Conservation (phyloP, 2,329 filamentous ascomycete genomes). For the Paecilomyces sp. region DNA sequence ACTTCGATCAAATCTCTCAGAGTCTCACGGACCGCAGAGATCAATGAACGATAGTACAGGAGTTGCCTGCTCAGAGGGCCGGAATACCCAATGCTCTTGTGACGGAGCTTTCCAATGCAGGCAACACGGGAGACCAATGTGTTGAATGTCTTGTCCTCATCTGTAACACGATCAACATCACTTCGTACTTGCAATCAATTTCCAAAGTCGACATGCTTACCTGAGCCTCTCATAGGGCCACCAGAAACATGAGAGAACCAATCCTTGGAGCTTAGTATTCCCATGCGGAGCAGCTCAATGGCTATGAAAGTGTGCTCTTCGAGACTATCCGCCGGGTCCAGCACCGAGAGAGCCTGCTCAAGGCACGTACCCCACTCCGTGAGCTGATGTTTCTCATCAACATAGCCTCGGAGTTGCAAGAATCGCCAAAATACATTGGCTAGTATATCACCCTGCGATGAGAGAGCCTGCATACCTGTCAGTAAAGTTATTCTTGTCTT, state of each 20-base stretch:
- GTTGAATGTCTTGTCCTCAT: constrained; percentile 69
- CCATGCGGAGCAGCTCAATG: constrained; percentile 75
- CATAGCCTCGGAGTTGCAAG: constrained; percentile 79
- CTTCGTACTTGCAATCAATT: neutral
- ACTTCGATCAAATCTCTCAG: constrained; percentile 81
- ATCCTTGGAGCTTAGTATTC: constrained; percentile 66
- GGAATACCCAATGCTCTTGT: constrained; percentile 83
- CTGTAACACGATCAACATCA: constrained; percentile 35
- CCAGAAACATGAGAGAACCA: constrained; percentile 53
- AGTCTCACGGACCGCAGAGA: constrained; percentile 68
- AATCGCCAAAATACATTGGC: constrained; percentile 81
- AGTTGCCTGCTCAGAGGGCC: constrained; percentile 88
- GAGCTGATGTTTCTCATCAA: constrained; percentile 69
- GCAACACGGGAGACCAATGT: constrained; percentile 81
- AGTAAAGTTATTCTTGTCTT: constrained; percentile 2
- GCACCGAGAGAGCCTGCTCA: constrained; percentile 57
- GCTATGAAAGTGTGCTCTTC: constrained; percentile 77
- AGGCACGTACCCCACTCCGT: constrained; percentile 80
- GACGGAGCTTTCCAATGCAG: constrained; percentile 72
- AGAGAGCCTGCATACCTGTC: constrained; percentile 33
- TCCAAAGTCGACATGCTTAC: constrained; percentile 18
- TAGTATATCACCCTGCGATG: constrained; percentile 63
- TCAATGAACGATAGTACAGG: constrained; percentile 76
- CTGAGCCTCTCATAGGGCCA: constrained; percentile 51
- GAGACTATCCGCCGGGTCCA: constrained; percentile 52